A percentile compares a stretch with the other conserved stretches of the same genome.
phyloP scores from a whole-genome alignment of 176 grass and related monocot species.

The Pontederia crassipes region DNA sequence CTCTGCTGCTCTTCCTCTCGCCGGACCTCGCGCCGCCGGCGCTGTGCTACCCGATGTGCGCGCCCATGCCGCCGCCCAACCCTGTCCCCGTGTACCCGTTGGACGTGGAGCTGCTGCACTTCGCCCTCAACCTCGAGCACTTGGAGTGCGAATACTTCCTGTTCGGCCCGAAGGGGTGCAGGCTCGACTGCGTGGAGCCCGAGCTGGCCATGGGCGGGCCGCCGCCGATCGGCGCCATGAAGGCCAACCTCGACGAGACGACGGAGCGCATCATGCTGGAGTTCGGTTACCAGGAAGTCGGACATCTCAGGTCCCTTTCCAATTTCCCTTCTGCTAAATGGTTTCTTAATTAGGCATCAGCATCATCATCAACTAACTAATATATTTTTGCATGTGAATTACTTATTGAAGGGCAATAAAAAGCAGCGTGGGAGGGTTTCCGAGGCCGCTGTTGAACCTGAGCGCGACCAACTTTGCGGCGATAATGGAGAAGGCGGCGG shows the following conservation, averaged over 20 bases:
- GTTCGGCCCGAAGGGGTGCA: slow-evolving; percentile 44
- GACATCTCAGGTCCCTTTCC: slow-evolving; percentile 46
- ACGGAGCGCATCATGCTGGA: slow-evolving; percentile 48
- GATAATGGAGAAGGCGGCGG: slow-evolving; percentile 54
- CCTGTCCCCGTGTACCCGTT: slow-evolving; percentile 30
- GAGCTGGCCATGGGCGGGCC: slow-evolving; percentile 59
- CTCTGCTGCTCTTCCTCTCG: neutral
- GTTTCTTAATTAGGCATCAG: neutral
- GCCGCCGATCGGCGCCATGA: slow-evolving; percentile 40
- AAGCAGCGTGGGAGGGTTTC: slow-evolving; percentile 52
- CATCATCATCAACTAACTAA: no score
- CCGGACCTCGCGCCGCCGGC: neutral
- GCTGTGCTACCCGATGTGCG: slow-evolving; percentile 1
- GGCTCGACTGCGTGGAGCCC: slow-evolving; percentile 48
- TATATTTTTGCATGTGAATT: no score
- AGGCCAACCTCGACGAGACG: slow-evolving; percentile 36
- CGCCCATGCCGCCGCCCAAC: neutral
- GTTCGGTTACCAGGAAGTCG: slow-evolving; percentile 95
- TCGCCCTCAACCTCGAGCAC: slow-evolving; percentile 83
- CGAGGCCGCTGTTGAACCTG: slow-evolving; percentile 64
- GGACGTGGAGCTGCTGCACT: slow-evolving; percentile 65
- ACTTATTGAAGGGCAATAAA: slow-evolving; percentile 54
- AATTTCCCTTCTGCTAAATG: neutral
- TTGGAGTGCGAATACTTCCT: slow-evolving; percentile 91
- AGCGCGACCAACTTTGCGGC: slow-evolving; percentile 56